A percentile compares a stretch with the other conserved stretches of the same genome.
Evolutionary conservation across 805 yeast species (phyloP).

Genomic region (Pichia kluyveri): DNA sequence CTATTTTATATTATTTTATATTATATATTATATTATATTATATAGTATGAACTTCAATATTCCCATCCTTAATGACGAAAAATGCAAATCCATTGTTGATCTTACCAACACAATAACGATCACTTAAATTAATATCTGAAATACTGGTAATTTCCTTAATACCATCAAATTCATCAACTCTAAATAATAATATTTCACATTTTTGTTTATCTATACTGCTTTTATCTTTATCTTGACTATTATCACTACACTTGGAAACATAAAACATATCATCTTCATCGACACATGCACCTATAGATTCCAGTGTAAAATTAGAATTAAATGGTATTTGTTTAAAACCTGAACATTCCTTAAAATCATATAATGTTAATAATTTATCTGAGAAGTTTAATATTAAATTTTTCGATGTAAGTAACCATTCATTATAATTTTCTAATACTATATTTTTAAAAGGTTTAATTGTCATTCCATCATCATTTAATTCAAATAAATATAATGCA

Average conservation of each 20-base stretch:
- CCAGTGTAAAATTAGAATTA: not conserved
- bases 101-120: slow-evolving; percentile 16
- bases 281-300: slow-evolving; percentile 10
- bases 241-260: slow-evolving; percentile 1
- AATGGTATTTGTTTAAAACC: slow-evolving; percentile 12
- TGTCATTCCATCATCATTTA: not conserved
- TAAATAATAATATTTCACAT: slow-evolving; percentile 11
- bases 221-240: too few species aligned
- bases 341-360: slow-evolving; percentile 2
- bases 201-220: not conserved
- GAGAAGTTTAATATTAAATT: slow-evolving; percentile 13
- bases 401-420: slow-evolving; percentile 15
- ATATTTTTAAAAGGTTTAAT: slow-evolving; percentile 8
- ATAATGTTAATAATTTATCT: slow-evolving; percentile 8
- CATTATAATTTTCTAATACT: slow-evolving; percentile 12
- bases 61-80: slow-evolving; percentile 11
- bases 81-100: slow-evolving; percentile 10
- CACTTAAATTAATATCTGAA: slow-evolving; percentile 1
- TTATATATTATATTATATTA: not conserved
- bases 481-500: slow-evolving; percentile 16
- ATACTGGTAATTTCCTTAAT: slow-evolving; percentile 12
- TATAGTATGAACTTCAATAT: slow-evolving; percentile 10
- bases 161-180: slow-evolving; percentile 14
- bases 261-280: slow-evolving; percentile 18
- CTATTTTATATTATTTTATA: not conserved